Evolutionary conservation across 2,329 filamentous ascomycete genomes (phyloP).

Genomic region (Colletotrichum spaethianum): DNA sequence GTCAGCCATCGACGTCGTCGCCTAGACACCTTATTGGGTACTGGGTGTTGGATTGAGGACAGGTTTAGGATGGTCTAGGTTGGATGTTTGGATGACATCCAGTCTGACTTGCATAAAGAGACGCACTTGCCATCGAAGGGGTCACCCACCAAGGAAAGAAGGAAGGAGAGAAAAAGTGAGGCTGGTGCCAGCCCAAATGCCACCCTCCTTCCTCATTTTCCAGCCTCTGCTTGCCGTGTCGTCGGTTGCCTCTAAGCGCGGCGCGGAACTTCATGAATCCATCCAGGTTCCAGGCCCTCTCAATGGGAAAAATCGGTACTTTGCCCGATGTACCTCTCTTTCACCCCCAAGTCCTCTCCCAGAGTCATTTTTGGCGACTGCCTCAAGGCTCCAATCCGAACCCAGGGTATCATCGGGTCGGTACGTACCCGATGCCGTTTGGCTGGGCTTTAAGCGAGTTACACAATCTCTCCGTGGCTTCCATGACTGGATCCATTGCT

Average conservation of each 20-base stretch:
- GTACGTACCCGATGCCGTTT: background rate
- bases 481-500: conserved; percentile 19
- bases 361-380: background rate
- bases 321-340: background rate
- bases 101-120: background rate
- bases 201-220: background rate
- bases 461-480: conserved; percentile 25
- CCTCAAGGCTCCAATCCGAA: background rate
- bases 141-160: background rate
- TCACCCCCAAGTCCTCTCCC: background rate
- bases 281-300: background rate
- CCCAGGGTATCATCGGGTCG: background rate
- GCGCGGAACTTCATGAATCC: background rate
- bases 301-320: background rate
- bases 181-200: background rate
- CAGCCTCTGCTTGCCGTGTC: background rate
- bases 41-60: background rate
- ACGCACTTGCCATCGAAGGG: background rate
- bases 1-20: background rate
- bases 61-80: background rate
- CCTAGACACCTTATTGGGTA: background rate
- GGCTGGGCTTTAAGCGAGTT: conserved; percentile 14
- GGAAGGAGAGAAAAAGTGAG: background rate
- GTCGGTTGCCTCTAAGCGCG: background rate
- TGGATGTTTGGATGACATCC: background rate